These are phyloP conservation scores for Funneliformis caledonium DNA, from an alignment of 371 early-diverging fungal species.

Conservation along the genomic window DNA sequence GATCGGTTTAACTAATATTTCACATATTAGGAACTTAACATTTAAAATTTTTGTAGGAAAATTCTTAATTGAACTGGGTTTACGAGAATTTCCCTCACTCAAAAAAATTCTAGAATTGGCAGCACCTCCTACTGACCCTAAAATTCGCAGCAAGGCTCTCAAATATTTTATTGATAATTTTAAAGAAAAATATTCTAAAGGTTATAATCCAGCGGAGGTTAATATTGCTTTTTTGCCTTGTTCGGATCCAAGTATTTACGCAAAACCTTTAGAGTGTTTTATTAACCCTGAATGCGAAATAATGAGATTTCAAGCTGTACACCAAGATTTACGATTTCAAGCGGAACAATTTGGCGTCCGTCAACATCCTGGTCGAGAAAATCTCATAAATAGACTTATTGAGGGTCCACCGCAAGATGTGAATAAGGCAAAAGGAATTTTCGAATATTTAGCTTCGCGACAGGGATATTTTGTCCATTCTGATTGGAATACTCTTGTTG, in stretches of 20 bases:
- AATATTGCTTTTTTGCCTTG: constrained; percentile 71
- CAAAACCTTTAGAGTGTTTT: constrained; percentile 65
- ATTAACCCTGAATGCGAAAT: constrained; percentile 64
- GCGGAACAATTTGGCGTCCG: constrained; percentile 73
- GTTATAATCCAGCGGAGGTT: constrained; percentile 54
- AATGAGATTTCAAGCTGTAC: constrained; percentile 71
- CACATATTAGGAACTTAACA: background rate
- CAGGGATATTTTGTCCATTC: constrained; percentile 58
- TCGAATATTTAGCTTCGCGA: constrained; percentile 74
- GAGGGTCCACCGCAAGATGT: constrained; percentile 51
- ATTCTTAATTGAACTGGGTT: constrained; percentile 70
- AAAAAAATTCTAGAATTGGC: constrained; percentile 59
- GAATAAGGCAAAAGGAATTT: constrained; percentile 56
- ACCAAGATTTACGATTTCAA: constrained; percentile 56
- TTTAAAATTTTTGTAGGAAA: constrained; percentile 54
- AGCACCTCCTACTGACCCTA: constrained; percentile 49
- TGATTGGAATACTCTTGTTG: constrained; percentile 61
- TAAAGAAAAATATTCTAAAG: constrained; percentile 56
- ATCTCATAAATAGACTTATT: constrained; percentile 55
- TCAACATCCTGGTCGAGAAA: constrained; percentile 61
- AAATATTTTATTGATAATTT: constrained; percentile 77
- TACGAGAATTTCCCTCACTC: constrained; percentile 62
- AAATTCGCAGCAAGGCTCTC: constrained; percentile 58
- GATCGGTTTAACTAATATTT: constrained; percentile 5
- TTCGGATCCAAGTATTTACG: constrained; percentile 49